Evolutionary conservation across 495 filamentous ascomycete species (phyloP), one percentile per base, ranked within the genome.

Genomic region (Daldinia decipiens): DNA sequence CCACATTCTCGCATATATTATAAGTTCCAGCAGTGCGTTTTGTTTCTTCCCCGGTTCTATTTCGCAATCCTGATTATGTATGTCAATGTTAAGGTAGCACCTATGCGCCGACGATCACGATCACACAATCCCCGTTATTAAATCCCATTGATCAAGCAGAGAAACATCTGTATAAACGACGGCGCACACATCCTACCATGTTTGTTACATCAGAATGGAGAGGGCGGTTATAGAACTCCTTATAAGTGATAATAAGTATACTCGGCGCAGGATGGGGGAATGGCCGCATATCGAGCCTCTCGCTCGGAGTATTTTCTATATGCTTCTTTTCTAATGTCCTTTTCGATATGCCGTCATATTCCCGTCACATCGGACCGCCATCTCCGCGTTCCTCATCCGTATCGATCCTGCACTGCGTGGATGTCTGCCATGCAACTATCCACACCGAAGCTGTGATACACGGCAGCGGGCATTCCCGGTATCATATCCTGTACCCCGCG

Each of bases 401-500:
- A 34, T 34, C n/a, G 50, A 15, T 57, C 13, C 57, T 36, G 56
- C 36, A 6, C 56, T 27, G 15, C 39, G 60, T 47, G 34, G 34
- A 13, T 62, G n/a, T 26, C 54, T 56, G 56, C 36, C 38, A 65
- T 64, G 61, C 57, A 65, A 65, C 58, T 40, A 43, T 59, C 67
- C 43, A 47, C 12, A 27, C 36, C 17, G 9, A 29, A 50, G n/a
- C 3, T 40, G 12, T 5, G 8, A 52, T 67, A 50, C 21, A 64
- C 11, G 39, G 39, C 55, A 54, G 39, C 55, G 52, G 69, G 53
- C 24, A 17, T 67, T 55, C 64, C 64, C 54, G 52, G 54, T 67
- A 60, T 67, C 34, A n/a, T 17, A 6, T 47, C 24, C 47, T 60
- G 59, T 47, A 68, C 70, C 64, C 59, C 59, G 55, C 64, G 64